phyloP scores from a whole-genome alignment of 106 monocot species.

The Amphibolis antarctica region DNA sequence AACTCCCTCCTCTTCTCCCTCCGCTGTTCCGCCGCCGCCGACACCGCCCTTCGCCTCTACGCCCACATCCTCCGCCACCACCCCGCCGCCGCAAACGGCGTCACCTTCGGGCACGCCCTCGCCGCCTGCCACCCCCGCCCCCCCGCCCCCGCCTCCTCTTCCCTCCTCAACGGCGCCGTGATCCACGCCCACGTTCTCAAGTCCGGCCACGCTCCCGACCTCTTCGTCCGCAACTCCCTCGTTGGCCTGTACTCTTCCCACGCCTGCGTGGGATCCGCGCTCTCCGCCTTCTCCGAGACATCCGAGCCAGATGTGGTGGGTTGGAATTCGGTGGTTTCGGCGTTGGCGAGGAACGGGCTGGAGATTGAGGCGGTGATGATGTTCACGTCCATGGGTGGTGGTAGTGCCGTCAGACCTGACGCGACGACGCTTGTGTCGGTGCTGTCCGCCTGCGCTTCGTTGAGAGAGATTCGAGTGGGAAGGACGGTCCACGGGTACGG shows the following conservation, averaged over 20 bases:
- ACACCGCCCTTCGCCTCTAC: background rate
- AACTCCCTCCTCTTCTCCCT: background rate
- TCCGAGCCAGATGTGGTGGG: conserved; percentile 20
- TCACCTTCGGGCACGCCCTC: background rate
- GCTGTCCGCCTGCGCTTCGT: conserved; percentile 24
- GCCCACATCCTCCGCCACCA: background rate
- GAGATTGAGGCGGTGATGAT: conserved; percentile 19
- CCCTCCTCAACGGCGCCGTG: background rate
- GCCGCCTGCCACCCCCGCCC: background rate
- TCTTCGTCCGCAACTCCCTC: conserved; percentile 21
- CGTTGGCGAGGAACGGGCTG: conserved; percentile 20
- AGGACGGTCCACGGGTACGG: conserved; percentile 32
- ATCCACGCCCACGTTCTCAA: background rate
- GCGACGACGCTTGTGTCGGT: conserved; percentile 33
- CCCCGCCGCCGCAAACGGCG: background rate
- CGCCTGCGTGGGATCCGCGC: conserved; percentile 10
- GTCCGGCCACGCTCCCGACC: background rate
- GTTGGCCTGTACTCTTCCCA: conserved; percentile 25
- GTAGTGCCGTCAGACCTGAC: conserved; percentile 24
- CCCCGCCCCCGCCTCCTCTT: background rate
- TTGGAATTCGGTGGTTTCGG: conserved; percentile 37
- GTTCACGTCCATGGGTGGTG: conserved; percentile 28
- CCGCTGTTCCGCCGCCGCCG: too few relatives aligned
- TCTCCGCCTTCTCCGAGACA: conserved; percentile 16
- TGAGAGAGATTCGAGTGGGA: conserved; percentile 15